Conservation (phyloP, 2,329 filamentous ascomycete species). For the Alternaria alternata region DNA sequence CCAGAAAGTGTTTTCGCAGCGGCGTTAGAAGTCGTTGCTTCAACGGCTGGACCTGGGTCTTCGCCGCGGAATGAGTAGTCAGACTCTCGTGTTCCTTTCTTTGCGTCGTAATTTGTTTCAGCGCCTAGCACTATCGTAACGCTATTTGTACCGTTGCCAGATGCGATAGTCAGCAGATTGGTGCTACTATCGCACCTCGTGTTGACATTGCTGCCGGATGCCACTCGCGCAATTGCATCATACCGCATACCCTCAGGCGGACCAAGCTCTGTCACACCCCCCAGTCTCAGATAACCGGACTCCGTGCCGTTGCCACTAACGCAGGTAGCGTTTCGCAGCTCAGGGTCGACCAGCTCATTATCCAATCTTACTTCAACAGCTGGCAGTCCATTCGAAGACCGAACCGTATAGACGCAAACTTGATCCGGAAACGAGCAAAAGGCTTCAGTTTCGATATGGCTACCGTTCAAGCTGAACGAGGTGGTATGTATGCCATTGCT, state of each 20-base stretch:
- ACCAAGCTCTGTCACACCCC: constrained; percentile 50
- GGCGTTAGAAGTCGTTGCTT: constrained; percentile 45
- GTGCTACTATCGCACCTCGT: constrained; percentile 19
- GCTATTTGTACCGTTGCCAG: constrained; percentile 24
- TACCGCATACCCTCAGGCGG: constrained; percentile 58
- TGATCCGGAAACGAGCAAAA: constrained; percentile 58
- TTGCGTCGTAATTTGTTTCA: constrained; percentile 61
- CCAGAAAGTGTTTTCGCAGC: constrained; percentile 41
- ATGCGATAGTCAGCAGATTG: constrained; percentile 17
- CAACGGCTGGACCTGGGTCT: constrained; percentile 55
- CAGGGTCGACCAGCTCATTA: constrained; percentile 50
- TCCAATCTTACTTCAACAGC: constrained; percentile 53
- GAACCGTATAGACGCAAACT: constrained; percentile 52
- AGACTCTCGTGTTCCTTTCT: constrained; percentile 55
- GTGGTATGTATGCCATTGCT: constrained; percentile 53
- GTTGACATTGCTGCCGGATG: constrained; percentile 23
- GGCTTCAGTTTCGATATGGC: constrained; percentile 45
- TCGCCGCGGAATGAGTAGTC: constrained; percentile 60
- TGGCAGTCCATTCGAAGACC: constrained; percentile 50
- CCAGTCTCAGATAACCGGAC: constrained; percentile 33
- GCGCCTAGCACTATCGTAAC: constrained; percentile 56
- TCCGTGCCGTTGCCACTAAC: constrained; percentile 43
- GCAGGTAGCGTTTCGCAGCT: constrained; percentile 46
- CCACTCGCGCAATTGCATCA: constrained; percentile 49
- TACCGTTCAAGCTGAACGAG: constrained; percentile 37